Evolutionary conservation across 2,329 filamentous ascomycete species (phyloP).

Genomic region (Clonostachys sp.): DNA sequence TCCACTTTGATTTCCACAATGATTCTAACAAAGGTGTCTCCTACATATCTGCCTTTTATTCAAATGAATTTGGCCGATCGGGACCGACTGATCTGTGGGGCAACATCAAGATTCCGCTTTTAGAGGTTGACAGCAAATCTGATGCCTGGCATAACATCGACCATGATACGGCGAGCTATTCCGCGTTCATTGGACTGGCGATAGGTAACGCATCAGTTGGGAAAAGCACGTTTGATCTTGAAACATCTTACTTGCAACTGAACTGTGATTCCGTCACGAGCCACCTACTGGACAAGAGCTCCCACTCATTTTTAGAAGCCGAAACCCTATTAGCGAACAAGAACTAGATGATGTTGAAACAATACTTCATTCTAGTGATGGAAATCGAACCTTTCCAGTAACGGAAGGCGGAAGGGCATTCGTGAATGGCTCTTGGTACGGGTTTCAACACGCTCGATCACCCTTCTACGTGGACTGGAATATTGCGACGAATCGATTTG

Average conservation of each 20-base stretch:
- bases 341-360: too few species aligned
- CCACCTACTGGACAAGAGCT: too few species aligned
- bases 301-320: too few species aligned
- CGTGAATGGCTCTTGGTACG: too few species aligned
- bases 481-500: not conserved
- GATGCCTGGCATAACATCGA: not conserved
- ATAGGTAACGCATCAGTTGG: not conserved
- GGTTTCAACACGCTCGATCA: too few species aligned
- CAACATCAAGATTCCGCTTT: not conserved
- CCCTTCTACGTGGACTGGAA: not conserved
- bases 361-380: too few species aligned
- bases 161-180: not conserved
- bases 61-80: not conserved
- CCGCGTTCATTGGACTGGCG: not conserved
- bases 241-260: not conserved
- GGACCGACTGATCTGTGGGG: not conserved
- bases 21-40: not conserved
- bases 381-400: too few species aligned
- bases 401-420: too few species aligned
- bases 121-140: not conserved
- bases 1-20: not conserved
- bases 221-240: not conserved
- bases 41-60: not conserved
- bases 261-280: too few species aligned
- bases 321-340: too few species aligned